Evolutionary conservation across 1,284 basidiomycete genomes (phyloP), one percentile per base, ranked within the genome.

Genomic region (Cutaneotrichosporon cavernicola): DNA sequence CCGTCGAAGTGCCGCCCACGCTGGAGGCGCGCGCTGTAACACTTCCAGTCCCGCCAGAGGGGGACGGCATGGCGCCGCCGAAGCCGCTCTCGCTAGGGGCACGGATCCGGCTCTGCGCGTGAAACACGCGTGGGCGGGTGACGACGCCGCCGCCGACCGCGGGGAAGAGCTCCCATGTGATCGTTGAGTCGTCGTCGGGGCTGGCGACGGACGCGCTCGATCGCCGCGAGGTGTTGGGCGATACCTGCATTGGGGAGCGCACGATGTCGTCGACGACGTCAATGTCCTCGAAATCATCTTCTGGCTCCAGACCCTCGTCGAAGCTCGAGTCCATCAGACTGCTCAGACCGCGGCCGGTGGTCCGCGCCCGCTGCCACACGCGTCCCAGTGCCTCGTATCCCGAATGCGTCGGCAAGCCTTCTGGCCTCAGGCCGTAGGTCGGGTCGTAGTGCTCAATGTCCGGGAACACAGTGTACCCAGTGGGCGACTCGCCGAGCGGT

Each of bases 381-480:
- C 76, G 61, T 10, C 78, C 80, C 64, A 80, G 79, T 13, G 75
- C 76, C 61, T 80, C 80, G 61, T 81, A 78, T 1, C 80, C 78
- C 26, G 73, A 76, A 65, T 81, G 76, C 18, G 79, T 78, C 3
- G 92, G 92, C 6, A 95, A 83, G 13, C 90, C 89, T 73, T 95
- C 92, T 0, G 92, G 91, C 16, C 95, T 88, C n/a, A 97, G 83
- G n/a, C 95, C 95, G 73, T 98, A 97, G 0, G 95, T 97, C 0
- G 94, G 95, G 74, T 98, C 95, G 78, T 92, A 97, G 67, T 90
- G 87, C 79, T 96, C 94, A 49, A 94, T 85, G 61, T 95, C 92
- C 2, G 90, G 88, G 67, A 89, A 88, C 9, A 87, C 85, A 13
- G 84, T 83, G 65, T 78, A 79, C 0, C 76, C 74, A 10, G 78